Base-by-base conservation (phyloP, 2,329 filamentous ascomycete species). In the Achaetomium macrosporum region DNA sequence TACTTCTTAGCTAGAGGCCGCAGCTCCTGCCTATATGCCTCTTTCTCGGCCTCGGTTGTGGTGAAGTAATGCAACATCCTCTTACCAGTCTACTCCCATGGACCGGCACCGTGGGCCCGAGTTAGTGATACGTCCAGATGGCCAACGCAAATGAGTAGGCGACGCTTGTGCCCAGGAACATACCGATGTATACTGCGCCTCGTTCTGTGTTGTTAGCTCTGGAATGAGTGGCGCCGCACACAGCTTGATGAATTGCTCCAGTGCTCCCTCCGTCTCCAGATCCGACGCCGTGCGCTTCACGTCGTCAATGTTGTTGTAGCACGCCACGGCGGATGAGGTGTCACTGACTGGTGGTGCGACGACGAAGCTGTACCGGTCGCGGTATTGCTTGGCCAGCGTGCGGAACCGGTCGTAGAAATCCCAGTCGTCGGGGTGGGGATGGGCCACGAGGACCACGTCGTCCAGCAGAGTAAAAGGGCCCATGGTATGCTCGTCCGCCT, bases 151-250 rank as follows among this genome's bases (percentile, higher is more conserved):
- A 33, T 33, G 7, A 33, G 7, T 8, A 7, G 7, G 12, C 7
- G 30, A 7, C 30, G 12, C 12, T 12, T 7, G 30, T 12, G 30
- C 30, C 30, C 30, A 12, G 30, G 30, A 31, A 7, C 12, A 7
- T 12, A 12, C 30, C 12, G 30, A 12, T 7, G 16, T 58, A 61
- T 41, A 70, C 20, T 69, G 66, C 53, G 72, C 55, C 58, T 79
- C 75, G 39, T 70, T 77, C 17, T 70, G 65, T 29, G 74, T 64
- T 1, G 71, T 75, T 48, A 78, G 65, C 50, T 75, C 71, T 0
- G 69, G 71, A 8, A 78, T 71, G 16, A 74, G 48, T 0, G 72
- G 70, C 4, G 61, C 58, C 0, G 71, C 63, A 46, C 73, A 76
- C 4, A 53, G 59, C 29, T 66, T 63, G 5, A 77, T 50, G 16